A percentile compares a stretch with the other conserved stretches of the same genome.
phyloP scores from a whole-genome alignment of 495 filamentous ascomycete genomes.

The Bryoglossum gracile region DNA sequence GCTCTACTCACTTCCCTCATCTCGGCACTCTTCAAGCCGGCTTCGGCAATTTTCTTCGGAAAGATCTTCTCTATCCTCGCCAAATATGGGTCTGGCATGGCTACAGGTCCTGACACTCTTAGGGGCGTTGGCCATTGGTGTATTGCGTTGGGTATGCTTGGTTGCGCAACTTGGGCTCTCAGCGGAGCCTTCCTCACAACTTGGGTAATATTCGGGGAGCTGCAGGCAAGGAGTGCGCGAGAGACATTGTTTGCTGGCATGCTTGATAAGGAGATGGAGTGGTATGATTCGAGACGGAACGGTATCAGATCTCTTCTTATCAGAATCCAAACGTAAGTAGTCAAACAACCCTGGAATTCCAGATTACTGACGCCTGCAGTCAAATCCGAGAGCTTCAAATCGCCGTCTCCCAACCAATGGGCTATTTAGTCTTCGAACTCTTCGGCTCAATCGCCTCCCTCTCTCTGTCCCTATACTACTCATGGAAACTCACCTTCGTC shows the following conservation, averaged over 20 bases:
- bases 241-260: slow-evolving; percentile 58
- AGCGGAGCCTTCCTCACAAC: slow-evolving; percentile 54
- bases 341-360: neutral
- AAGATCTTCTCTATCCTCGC: slow-evolving; percentile 67
- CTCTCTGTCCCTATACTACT: slow-evolving; percentile 63
- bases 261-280: slow-evolving; percentile 64
- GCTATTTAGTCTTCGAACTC: slow-evolving; percentile 54
- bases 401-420: slow-evolving; percentile 71
- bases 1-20: slow-evolving; percentile 50
- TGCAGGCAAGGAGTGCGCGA: slow-evolving; percentile 63
- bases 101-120: slow-evolving; percentile 43
- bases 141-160: slow-evolving; percentile 52
- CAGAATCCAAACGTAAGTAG: slow-evolving; percentile 65
- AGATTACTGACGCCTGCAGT: slow-evolving; percentile 35
- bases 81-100: slow-evolving; percentile 50
- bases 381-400: slow-evolving; percentile 77
- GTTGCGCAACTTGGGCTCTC: slow-evolving; percentile 54
- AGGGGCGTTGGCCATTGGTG: slow-evolving; percentile 49
- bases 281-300: slow-evolving; percentile 70
- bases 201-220: slow-evolving; percentile 73
- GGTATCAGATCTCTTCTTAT: slow-evolving; percentile 68
- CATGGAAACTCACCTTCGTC: slow-evolving; percentile 82
- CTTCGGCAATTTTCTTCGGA: slow-evolving; percentile 65
- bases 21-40: slow-evolving; percentile 55
- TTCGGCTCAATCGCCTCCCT: slow-evolving; percentile 57